Evolutionary conservation across 148 eudicot species (phyloP), one percentile per base, ranked within the genome.

Genomic region (Bassia scoparia): DNA sequence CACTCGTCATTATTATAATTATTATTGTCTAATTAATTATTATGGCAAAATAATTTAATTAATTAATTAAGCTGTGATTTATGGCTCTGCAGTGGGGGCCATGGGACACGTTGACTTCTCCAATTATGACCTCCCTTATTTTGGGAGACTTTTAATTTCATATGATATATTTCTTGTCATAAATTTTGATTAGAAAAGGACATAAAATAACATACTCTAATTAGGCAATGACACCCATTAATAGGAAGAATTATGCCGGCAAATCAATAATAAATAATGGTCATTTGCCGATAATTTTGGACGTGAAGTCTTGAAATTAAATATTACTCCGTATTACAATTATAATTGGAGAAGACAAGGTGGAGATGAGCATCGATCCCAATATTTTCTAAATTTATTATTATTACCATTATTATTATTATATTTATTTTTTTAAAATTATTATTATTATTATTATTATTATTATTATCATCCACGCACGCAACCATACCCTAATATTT

Each of bases 61-160:
- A n/a, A n/a, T n/a, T 18, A 16, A 12, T 7, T 17, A 73, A 44
- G 30, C 12, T 2, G 9, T 29, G 35, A 9, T 50, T 35, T n/a
- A 10, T 12, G 23, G 74, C 34, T 58, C 13, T 55, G 44, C 2
- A 23, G 75, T 79, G 78, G 75, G 82, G 82, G 72, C 75, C 75
- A 79, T 49, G 62, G 46, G 78, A 20, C 78, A 43, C 37, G 60
- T 77, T 77, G 76, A 77, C 80, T 64, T 30, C 33, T 77, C 70
- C 27, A 35, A 46, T 33, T 26, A 31, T 17, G 64, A 35, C 71
- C 8, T 29, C 71, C 66, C 61, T 60, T 59, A 37, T 26, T 55
- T 72, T 50, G 12, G 71, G 59, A 50, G 29, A 20, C 67, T 17
- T 21, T 63, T 35, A 20, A 2, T 62, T 62, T 62, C 15, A 29